Evolutionary conservation across 2,329 filamentous ascomycete species (phyloP), one percentile per base, ranked within the genome.

Genomic region (Penicillium vulpinum): DNA sequence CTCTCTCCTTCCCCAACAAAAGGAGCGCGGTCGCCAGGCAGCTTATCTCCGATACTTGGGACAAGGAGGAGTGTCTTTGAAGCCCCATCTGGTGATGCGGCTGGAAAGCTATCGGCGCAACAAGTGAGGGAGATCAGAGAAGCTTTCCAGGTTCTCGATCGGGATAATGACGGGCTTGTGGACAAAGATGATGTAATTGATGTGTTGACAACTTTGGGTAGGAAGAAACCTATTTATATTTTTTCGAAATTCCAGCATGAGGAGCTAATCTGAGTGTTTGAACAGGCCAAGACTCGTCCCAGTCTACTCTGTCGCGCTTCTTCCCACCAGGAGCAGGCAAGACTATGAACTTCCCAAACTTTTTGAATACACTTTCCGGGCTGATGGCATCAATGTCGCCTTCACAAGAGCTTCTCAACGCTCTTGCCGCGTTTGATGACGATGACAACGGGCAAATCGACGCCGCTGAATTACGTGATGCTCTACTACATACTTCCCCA

Each of bases 401-500:
- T 0, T 85, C 86, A 22, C 83, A 86, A 16, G 94, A 99, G 71
- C 83, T 99, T 10, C 79, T 91, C 21, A 93, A 92, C 1, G 94
- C 94, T 0, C 93, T 99, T 65, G 91, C 91, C 2, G 94, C 94
- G 0, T 97, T 97, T 71, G 94, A 99, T 70, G 90, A 96, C 60
- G 92, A 96, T 61, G 94, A 99, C 72, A 94, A 90, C 67, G 94
- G 94, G 3, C 92, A 97, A 74, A 86, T 97, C 38, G 92, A 97
- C 70, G 78, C 96, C 21, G 83, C 79, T 0, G 91, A 96, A 73
- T 77, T 99, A 60, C 86, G 89, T 44, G 90, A 94, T 65, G 91
- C 93, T 0, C 74, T 99, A 43, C 76, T 97, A 39, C 85, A 92
- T 63, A 96, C 92, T 0, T 86, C 87, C 0, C 90, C 91, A 0